These are phyloP conservation scores for Mycena haematopus DNA, from an alignment of 768 basidiomycete genomes.

Conservation along the genomic window DNA sequence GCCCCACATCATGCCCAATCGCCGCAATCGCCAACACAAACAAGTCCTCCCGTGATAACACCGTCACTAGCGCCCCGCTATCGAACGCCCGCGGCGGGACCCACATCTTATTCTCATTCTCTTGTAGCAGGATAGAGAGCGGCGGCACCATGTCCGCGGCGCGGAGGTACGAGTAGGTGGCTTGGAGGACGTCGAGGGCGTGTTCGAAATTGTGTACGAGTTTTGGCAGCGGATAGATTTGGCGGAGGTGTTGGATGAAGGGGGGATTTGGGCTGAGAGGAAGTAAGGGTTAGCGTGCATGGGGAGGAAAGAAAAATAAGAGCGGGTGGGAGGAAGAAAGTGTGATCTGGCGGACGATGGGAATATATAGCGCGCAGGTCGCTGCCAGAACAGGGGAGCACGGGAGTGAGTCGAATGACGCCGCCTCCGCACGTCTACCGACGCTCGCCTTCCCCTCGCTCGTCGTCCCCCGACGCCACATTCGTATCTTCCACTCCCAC, in stretches of 20 bases:
- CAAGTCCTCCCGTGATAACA: conserved; percentile 71
- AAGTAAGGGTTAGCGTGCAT: background rate
- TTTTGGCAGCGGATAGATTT: conserved; percentile 90
- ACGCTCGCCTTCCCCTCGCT: too few species aligned
- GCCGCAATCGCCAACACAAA: conserved; percentile 89
- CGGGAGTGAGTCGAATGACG: too few species aligned
- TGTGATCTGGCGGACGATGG: too few species aligned
- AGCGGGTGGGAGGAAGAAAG: background rate
- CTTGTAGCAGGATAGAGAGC: conserved; percentile 62
- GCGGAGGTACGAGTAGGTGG: conserved; percentile 84
- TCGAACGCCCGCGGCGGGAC: conserved; percentile 43
- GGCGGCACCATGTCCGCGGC: conserved; percentile 84
- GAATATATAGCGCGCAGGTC: too few species aligned
- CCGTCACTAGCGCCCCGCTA: conserved; percentile 46
- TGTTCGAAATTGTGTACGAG: conserved; percentile 97
- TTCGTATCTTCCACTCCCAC: too few species aligned
- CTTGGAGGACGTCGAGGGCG: conserved; percentile 95
- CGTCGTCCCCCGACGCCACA: too few species aligned
- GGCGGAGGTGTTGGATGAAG: conserved; percentile 88
- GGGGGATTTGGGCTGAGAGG: conserved; percentile 72
- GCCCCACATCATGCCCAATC: conserved; percentile 97
- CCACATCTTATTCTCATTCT: conserved; percentile 49
- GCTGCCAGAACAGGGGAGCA: too few species aligned
- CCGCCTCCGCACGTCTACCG: too few species aligned
- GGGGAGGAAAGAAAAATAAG: background rate